phyloP scores from a whole-genome alignment of 225 moss, liverwort and hornwort species.

The Sphagnum contortum region DNA sequence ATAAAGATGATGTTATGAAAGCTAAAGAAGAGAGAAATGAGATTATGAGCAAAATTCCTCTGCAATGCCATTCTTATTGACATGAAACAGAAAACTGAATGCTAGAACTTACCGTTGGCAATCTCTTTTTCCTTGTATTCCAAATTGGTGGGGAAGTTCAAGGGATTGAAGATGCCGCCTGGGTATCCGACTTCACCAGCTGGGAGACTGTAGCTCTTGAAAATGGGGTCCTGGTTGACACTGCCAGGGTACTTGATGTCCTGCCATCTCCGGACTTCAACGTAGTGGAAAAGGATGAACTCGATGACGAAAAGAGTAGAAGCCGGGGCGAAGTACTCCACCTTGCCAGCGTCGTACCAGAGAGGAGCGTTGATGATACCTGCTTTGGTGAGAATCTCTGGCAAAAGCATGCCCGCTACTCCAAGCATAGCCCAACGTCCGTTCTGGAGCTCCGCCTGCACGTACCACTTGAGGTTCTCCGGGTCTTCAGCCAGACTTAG shows the following conservation, averaged over 20 bases:
- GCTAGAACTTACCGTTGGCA: constrained; percentile 24
- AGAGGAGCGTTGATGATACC: constrained; percentile 11
- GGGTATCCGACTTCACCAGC: constrained; percentile 49
- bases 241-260: constrained; percentile 33
- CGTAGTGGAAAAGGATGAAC: constrained; percentile 5
- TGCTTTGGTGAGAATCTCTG: not conserved
- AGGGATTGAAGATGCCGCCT: constrained; percentile 47
- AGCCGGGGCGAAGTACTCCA: constrained; percentile 2
- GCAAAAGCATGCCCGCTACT: too few relatives aligned
- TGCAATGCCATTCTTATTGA: too few relatives aligned
- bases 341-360: constrained; percentile 44
- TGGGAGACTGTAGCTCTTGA: constrained; percentile 42
- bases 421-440: too few relatives aligned
- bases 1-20: too few relatives aligned
- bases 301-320: constrained; percentile 3
- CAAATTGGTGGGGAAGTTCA: constrained; percentile 36
- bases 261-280: constrained; percentile 1
- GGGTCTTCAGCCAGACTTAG: constrained; percentile 5
- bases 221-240: constrained; percentile 53
- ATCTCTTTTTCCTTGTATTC: constrained; percentile 52
- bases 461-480: too few relatives aligned
- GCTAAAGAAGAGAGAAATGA: too few relatives aligned
- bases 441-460: too few relatives aligned
- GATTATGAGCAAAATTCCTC: too few relatives aligned
- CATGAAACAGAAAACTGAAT: too few relatives aligned